Conservation (phyloP, 169 alveolate species). For the Sarcocystis neurona region DNA sequence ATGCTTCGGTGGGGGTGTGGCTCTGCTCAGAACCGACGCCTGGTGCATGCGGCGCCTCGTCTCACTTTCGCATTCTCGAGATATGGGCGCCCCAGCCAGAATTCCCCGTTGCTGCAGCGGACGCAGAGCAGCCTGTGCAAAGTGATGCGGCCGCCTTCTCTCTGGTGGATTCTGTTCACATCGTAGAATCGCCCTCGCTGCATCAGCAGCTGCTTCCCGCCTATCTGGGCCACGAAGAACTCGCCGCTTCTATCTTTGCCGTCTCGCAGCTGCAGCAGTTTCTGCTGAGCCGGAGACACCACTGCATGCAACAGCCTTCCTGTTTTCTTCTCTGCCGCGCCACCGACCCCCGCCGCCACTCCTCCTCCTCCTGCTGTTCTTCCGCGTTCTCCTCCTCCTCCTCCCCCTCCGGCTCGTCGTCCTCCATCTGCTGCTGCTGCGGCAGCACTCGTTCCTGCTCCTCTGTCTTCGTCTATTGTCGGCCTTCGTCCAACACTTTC, state of each 20-base stretch:
- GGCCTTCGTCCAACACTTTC: too few relatives aligned
- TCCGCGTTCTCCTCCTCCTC: background rate
- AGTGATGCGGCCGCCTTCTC: conserved; percentile 74
- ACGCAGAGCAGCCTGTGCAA: conserved; percentile 77
- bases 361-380: background rate
- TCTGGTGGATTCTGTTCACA: conserved; percentile 79
- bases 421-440: background rate
- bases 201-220: conserved; percentile 81
- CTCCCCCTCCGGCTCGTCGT: background rate
- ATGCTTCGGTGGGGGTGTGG: background rate
- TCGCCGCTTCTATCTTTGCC: conserved; percentile 80
- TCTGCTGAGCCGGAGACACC: conserved; percentile 80
- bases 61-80: conserved; percentile 78
- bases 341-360: background rate
- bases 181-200: conserved; percentile 85
- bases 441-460: background rate
- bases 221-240: conserved; percentile 77
- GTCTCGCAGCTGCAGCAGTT: conserved; percentile 74
- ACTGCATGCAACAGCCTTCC: background rate
- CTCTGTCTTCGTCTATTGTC: background rate
- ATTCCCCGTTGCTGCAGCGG: conserved; percentile 76
- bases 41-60: too few relatives aligned
- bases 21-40: too few relatives aligned
- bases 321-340: background rate
- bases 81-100: conserved; percentile 79